Evolutionary conservation across 2,329 filamentous ascomycete genomes (phyloP), one percentile per base, ranked within the genome.

Genomic region (Tricladium varicosporioides): DNA sequence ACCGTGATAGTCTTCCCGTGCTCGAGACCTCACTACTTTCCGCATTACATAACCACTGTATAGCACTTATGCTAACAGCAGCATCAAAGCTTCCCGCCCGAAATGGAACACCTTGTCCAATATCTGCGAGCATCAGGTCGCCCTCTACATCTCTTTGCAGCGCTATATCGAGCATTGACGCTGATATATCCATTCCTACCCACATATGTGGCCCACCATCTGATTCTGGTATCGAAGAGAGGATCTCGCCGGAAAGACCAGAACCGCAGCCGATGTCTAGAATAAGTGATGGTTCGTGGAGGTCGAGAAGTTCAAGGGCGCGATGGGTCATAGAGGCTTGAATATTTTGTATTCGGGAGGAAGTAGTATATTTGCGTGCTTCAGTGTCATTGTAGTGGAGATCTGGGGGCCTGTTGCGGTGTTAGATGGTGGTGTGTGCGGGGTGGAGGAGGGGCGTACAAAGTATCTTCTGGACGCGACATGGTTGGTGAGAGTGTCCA

Each of bases 1-100:
- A 99, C 46, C 93, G 80, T 4, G 84, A 82, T 22, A 99, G 74
- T 5, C 94, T 79, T 0, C 89, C 91, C 27, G 88, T 83, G 0
- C 92, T 89, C 1, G 83, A 89, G 0, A 94, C 92, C 50, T 95
- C 91, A 69, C 85, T 90, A 58, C 83, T 89, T 73, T 97, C 94
- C 43, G 93, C 94, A 73, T 96, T 97, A 74, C 94, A 99, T 31
- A 99, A 80, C 94, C 94, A 99, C 74, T 99, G 94, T n/a, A 99
- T 89, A 0, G 94, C 94, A 65, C 86, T 91, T 71, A 99, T 97
- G 69, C 87, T 92, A 66, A 99, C 92, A 18, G 94, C 94, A 0
- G 93, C 94, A 71, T 99, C 94, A 70, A 99, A 99, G 0, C 87
- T 85, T 32, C 94, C 94, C 0, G 94, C 84, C 14, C 94, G 86